Conservation (phyloP, 371 early-diverging fungal species). For the Smittium mucronatum region DNA sequence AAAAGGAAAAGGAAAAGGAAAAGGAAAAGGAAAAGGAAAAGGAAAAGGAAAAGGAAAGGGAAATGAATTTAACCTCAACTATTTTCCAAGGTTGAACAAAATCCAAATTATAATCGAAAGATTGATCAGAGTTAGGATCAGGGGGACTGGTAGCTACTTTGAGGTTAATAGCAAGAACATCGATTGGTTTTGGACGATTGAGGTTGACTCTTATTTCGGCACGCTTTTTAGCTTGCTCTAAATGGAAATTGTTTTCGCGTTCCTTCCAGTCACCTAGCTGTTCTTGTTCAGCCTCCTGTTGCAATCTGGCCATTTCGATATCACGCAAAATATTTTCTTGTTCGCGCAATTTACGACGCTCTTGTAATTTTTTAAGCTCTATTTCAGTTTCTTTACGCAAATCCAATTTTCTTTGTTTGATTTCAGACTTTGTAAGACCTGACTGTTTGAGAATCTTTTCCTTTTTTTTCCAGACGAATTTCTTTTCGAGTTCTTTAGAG, state of each 20-base stretch:
- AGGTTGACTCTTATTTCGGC: slow-evolving; percentile 82
- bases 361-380: slow-evolving; percentile 69
- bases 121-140: slow-evolving; percentile 33
- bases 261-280: slow-evolving; percentile 91
- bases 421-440: slow-evolving; percentile 43
- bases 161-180: slow-evolving; percentile 81
- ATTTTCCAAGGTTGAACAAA: slow-evolving; percentile 77
- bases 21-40: neutral
- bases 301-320: slow-evolving; percentile 55
- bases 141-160: slow-evolving; percentile 44
- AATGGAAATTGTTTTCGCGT: slow-evolving; percentile 81
- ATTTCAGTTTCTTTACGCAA: slow-evolving; percentile 54
- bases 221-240: slow-evolving; percentile 74
- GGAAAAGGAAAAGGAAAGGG: neutral
- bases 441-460: slow-evolving; percentile 55
- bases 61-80: slow-evolving; percentile 42
- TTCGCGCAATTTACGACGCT: slow-evolving; percentile 68
- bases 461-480: slow-evolving; percentile 85
- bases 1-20: neutral
- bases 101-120: slow-evolving; percentile 66
- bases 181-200: slow-evolving; percentile 80
- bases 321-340: slow-evolving; percentile 65
- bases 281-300: slow-evolving; percentile 69
- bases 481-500: slow-evolving; percentile 61
- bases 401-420: slow-evolving; percentile 41